These are phyloP conservation scores for Naumovozyma baii DNA, from an alignment of 805 yeast species.

Conservation along the genomic window DNA sequence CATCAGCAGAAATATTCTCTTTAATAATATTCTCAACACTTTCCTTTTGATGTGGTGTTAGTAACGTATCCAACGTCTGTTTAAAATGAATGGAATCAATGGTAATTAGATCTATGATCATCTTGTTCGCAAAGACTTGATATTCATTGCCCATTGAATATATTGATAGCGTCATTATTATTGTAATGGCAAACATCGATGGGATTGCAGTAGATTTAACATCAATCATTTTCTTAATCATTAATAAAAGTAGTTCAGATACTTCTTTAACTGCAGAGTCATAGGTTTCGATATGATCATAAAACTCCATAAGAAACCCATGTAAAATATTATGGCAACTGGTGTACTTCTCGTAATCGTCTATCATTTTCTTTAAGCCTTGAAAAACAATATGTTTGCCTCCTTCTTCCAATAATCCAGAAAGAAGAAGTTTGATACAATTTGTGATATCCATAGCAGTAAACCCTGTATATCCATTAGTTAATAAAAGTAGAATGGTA, in stretches of 20 bases:
- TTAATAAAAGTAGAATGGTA: constrained; percentile 35
- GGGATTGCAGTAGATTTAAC: neutral
- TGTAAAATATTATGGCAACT: neutral
- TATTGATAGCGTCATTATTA: neutral
- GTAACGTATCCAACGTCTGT: neutral
- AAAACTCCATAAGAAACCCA: constrained; percentile 19
- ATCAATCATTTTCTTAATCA: neutral
- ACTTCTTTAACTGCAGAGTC: constrained; percentile 1
- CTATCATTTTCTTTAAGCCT: constrained; percentile 51
- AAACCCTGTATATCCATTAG: constrained; percentile 29
- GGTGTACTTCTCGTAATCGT: constrained; percentile 33
- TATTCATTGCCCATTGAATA: neutral
- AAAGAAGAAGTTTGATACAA: constrained; percentile 28
- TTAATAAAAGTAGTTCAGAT: neutral
- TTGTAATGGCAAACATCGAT: neutral
- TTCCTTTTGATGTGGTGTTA: neutral
- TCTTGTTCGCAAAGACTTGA: neutral
- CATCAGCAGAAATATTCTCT: neutral
- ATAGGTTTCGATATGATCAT: constrained; percentile 20
- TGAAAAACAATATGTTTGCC: constrained; percentile 41
- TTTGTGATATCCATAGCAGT: constrained; percentile 31
- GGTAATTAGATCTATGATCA: neutral
- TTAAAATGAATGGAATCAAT: neutral
- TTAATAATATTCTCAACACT: neutral
- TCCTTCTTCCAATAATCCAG: constrained; percentile 28